A percentile compares a stretch with the other conserved stretches of the same genome.
Conservation (phyloP, 495 filamentous ascomycete genomes). For the Penicillium simplicissimum region DNA sequence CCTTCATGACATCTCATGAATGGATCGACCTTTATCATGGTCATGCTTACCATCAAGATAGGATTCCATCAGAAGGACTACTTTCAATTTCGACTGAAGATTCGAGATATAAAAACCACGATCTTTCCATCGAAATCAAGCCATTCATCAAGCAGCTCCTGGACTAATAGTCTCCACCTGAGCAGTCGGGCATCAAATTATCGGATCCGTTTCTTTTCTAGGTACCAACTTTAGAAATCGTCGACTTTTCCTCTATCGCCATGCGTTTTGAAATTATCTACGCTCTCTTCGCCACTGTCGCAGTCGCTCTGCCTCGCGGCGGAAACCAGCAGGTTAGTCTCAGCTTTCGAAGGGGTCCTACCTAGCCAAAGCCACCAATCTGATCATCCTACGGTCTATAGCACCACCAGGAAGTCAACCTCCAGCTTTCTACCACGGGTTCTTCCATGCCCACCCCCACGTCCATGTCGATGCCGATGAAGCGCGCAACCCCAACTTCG, state of each 20-base stretch:
- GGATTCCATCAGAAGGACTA: background rate
- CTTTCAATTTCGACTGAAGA: too few relatives aligned
- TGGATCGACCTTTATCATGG: background rate
- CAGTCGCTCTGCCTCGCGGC: slow-evolving; percentile 14
- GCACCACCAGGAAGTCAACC: slow-evolving; percentile 4
- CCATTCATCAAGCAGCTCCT: background rate
- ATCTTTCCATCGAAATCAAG: background rate
- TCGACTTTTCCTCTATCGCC: background rate
- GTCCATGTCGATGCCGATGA: slow-evolving; percentile 13
- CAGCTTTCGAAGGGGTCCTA: background rate
- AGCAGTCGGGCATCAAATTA: background rate
- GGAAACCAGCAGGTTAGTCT: slow-evolving; percentile 9
- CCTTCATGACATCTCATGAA: background rate
- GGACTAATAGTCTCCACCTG: background rate
- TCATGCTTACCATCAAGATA: background rate
- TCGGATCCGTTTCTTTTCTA: too few relatives aligned
- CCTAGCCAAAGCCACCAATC: background rate
- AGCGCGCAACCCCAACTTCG: slow-evolving; percentile 7
- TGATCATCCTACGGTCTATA: background rate
- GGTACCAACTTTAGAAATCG: too few relatives aligned
- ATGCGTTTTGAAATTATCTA: slow-evolving; percentile 14
- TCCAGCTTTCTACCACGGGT: background rate
- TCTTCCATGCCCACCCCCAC: slow-evolving; percentile 11
- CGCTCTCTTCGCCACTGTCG: slow-evolving; percentile 6
- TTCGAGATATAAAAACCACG: background rate